Conservation (phyloP, 805 yeast genomes). For the Candida tallmaniae region DNA sequence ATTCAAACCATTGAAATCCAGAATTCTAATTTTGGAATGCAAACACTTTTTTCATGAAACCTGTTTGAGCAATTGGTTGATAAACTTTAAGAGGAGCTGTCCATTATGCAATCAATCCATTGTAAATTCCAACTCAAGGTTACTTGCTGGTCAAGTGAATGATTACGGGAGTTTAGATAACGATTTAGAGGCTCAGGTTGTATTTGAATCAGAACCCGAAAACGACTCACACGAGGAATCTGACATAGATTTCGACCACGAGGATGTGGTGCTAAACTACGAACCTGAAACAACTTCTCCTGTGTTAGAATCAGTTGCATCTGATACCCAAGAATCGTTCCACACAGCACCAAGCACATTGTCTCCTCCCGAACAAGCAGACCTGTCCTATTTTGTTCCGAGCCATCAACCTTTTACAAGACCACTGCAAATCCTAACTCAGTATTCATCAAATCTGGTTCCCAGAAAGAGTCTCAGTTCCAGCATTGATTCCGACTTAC, state of each 20-base stretch:
- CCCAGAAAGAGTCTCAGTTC: slow-evolving; percentile 6
- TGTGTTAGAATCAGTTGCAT: not conserved
- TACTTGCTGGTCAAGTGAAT: slow-evolving; percentile 16
- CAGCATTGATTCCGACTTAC: slow-evolving; percentile 8
- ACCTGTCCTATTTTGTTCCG: too few species aligned
- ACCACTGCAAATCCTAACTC: slow-evolving; percentile 25
- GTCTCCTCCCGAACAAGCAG: too few species aligned
- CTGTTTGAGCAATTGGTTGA: slow-evolving; percentile 59
- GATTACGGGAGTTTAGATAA: slow-evolving; percentile 22
- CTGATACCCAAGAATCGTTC: too few species aligned
- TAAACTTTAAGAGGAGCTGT: slow-evolving; percentile 49
- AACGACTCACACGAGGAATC: slow-evolving; percentile 1
- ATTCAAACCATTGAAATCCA: slow-evolving; percentile 42
- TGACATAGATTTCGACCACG: not conserved
- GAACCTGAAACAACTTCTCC: not conserved
- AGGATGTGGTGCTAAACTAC: not conserved
- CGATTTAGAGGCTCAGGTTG: slow-evolving; percentile 11
- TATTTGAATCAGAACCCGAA: slow-evolving; percentile 1
- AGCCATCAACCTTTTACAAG: too few species aligned
- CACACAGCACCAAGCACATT: slow-evolving; percentile 1
- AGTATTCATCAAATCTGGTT: slow-evolving; percentile 9
- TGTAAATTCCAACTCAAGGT: slow-evolving; percentile 6
- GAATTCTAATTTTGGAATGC: slow-evolving; percentile 52
- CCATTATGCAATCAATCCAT: slow-evolving; percentile 50
- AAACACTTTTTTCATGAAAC: slow-evolving; percentile 56